Conservation (phyloP, 2,329 filamentous ascomycete genomes). For the Paraphoma sp. region DNA sequence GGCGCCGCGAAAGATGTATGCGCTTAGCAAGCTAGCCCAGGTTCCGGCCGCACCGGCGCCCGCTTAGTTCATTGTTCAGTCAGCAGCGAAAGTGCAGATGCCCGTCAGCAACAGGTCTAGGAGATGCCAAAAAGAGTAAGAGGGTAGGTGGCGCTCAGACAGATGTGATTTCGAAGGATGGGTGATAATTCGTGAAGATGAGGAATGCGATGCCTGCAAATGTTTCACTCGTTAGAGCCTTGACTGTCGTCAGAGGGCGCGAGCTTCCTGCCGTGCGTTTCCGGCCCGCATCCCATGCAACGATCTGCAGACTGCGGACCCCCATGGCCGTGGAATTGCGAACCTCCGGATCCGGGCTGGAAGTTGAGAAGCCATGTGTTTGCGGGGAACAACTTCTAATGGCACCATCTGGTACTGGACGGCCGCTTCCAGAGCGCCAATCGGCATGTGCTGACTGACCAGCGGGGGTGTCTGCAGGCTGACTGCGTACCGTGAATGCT, state of each 20-base stretch:
- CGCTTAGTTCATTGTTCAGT: conserved; percentile 23
- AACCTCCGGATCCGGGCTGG: background rate
- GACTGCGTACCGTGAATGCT: no score
- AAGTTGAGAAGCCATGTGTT: background rate
- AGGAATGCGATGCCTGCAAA: background rate
- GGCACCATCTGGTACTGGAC: no score
- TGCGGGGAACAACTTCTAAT: no score
- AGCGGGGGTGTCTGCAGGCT: no score
- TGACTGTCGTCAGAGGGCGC: background rate
- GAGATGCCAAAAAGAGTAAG: conserved; percentile 5
- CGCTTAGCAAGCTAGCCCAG: conserved; percentile 17
- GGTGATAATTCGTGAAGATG: background rate
- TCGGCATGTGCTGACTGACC: no score
- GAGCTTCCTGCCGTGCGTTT: background rate
- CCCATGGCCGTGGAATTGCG: background rate
- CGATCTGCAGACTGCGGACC: background rate
- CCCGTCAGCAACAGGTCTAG: conserved; percentile 6
- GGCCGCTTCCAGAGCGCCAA: no score
- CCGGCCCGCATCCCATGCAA: background rate
- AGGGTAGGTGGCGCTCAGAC: conserved; percentile 5
- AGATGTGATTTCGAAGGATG: conserved; percentile 1
- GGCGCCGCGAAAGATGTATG: conserved; percentile 16
- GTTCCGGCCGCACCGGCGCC: conserved; percentile 22
- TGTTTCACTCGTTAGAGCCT: background rate
- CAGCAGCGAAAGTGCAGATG: conserved; percentile 12